A percentile compares a stretch with the other conserved stretches of the same genome.
phyloP scores from a whole-genome alignment of 2,329 filamentous ascomycete species.

The Byssothecium circinans region DNA sequence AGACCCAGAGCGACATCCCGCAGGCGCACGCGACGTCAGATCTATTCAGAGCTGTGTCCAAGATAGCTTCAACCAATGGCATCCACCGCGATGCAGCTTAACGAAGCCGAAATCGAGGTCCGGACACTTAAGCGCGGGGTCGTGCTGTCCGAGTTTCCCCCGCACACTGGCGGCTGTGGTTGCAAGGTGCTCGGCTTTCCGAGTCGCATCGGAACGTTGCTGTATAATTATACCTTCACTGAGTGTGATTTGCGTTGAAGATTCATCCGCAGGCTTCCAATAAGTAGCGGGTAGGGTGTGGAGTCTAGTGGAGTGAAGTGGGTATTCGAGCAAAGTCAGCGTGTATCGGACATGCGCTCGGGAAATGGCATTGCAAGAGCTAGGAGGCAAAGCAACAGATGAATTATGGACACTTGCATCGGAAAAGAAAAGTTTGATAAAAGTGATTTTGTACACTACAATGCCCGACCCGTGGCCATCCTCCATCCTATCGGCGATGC shows the following conservation, averaged over 20 bases:
- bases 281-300: too few relatives aligned
- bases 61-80: slow-evolving; percentile 2
- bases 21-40: not conserved
- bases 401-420: too few relatives aligned
- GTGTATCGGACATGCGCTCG: too few relatives aligned
- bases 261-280: too few relatives aligned
- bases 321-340: too few relatives aligned
- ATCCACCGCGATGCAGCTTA: not conserved
- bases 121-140: slow-evolving; percentile 23
- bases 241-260: too few relatives aligned
- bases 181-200: too few relatives aligned
- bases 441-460: not conserved
- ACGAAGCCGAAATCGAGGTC: slow-evolving; percentile 5
- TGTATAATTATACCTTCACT: too few relatives aligned
- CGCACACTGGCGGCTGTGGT: slow-evolving; percentile 5
- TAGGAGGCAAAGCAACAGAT: too few relatives aligned
- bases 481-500: not conserved
- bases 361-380: too few relatives aligned
- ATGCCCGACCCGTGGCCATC: not conserved
- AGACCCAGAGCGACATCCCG: not conserved
- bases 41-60: not conserved
- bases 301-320: too few relatives aligned
- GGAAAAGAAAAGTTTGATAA: not conserved
- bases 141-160: slow-evolving; percentile 25
- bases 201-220: too few relatives aligned